Base-by-base conservation (phyloP, 306 rosid genomes). In the Cucurbita moschata region DNA sequence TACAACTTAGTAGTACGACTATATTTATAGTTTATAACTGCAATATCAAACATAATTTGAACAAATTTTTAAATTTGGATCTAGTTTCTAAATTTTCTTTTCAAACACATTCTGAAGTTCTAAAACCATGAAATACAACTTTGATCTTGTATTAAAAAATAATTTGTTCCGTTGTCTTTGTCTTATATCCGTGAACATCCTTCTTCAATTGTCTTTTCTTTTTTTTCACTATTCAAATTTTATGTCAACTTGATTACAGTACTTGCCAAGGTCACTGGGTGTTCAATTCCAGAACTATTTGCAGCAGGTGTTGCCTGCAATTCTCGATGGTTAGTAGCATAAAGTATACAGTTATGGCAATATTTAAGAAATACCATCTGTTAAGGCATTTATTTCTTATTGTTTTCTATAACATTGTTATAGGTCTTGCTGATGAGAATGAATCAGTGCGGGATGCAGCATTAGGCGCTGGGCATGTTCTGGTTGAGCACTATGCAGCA, bases 401-500 rank as follows among this genome's bases (percentile, higher is more conserved):
- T 35, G 18, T 26, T 77, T 50, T 10, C 21, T 18, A 18, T 61
- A 54, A 38, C 62, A 75, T 51, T 40, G 61, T 21, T 86, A 23
- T 61, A 94, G 97, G 98, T 78, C 98, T 90, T 77, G 98, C 98
- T 52, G 98, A 94, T 85, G 98, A 94, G 88, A 94, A 94, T 76
- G 98, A 94, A 83, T 94, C 97, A 64, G 98, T 94, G 39, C 97
- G 98, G 55, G 98, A 94, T n/a, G 97, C 95, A 71, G 97, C 96
- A 13, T 81, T 94, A 18, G 98, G 98, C 75, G 98, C 98, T 78
- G 97, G 98, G 72, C 98, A 90, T 84, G 88, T 94, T 73, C 82
- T 94, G 77, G 98, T 90, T 15, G 97, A 94, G 87, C 98, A 94
- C 84, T 94, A 90, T 62, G 97, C 98, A n/a, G 80, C 86, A 85